Conservation (phyloP, 495 filamentous ascomycete genomes). For the Hyaloscypha variabilis region DNA sequence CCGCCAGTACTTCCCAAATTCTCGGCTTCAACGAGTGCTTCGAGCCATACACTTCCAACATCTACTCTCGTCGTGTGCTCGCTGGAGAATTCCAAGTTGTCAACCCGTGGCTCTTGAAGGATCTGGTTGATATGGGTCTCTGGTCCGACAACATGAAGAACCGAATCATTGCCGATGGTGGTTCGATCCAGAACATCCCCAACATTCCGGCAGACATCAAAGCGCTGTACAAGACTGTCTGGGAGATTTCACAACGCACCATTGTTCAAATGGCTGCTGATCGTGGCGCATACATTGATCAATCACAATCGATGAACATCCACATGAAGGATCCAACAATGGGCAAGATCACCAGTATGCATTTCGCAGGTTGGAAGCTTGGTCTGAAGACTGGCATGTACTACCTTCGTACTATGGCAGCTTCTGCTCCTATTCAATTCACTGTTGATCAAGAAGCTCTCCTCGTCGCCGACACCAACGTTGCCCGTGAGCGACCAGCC, state of each 20-base stretch:
- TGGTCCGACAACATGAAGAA: slow-evolving; percentile 99
- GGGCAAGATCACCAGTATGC: slow-evolving; percentile 99
- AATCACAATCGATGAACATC: slow-evolving; percentile 98
- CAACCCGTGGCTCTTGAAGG: slow-evolving; percentile 98
- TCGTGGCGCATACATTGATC: slow-evolving; percentile 96
- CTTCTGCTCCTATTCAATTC: slow-evolving; percentile 96
- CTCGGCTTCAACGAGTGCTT: slow-evolving; percentile 99
- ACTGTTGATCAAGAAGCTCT: slow-evolving; percentile 98
- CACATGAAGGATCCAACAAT: slow-evolving; percentile 99
- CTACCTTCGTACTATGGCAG: slow-evolving; percentile 97
- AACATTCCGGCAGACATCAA: slow-evolving; percentile 97
- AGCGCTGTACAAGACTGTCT: slow-evolving; percentile 97
- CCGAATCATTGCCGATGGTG: slow-evolving; percentile 95
- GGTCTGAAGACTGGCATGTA: slow-evolving; percentile 99
- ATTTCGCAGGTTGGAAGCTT: slow-evolving; percentile 98
- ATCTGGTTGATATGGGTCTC: slow-evolving; percentile 94
- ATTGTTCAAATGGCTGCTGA: slow-evolving; percentile 98
- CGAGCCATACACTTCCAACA: slow-evolving; percentile 99
- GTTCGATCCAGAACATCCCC: slow-evolving; percentile 93
- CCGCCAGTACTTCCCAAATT: slow-evolving; percentile 94
- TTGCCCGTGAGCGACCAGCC: slow-evolving; percentile 59
- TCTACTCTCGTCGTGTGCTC: slow-evolving; percentile 97
- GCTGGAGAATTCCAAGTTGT: slow-evolving; percentile 99
- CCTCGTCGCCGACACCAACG: slow-evolving; percentile 82
- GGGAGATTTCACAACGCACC: slow-evolving; percentile 97